Base-by-base conservation (phyloP, 352 stramenopile species). In the Achlya hypogyna region DNA sequence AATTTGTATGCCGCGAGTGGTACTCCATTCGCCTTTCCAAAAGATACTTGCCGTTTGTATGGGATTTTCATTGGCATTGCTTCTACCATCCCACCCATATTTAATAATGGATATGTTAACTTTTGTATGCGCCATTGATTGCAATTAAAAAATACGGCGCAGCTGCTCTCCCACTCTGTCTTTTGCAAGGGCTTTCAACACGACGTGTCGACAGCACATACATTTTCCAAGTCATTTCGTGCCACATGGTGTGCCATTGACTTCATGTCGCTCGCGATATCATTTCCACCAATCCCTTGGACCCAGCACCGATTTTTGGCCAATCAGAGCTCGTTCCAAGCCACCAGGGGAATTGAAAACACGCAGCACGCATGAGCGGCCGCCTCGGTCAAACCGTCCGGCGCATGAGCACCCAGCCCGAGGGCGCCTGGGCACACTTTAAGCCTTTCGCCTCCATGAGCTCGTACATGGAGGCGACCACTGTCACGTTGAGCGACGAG, bases 131-230 rank as follows among this genome's bases (percentile, higher is more conserved):
- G 6, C 6, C 6, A 54, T 56, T 56, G 42, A 49, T 54, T 54
- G 6, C 29, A 42, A n/a, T 49, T 49, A 38, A 56, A 56, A 38
- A 38, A 56, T 35, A 35, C 31, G 12, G 31, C 49, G 49, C 49
- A 56, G 49, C 49, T 56, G 49, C 49, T 56, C 49, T 56, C 49
- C 49, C 49, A 56, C 49, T 56, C 31, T 56, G 49, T 56, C 49
- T 56, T 56, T 56, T 56, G 25, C 49, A 56, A 18, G 38, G 38
- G 38, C n/a, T 45, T 45, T 45, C 38, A 45, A 45, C 38, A 56
- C 49, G 49, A 56, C 49, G 49, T 56, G 49, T 56, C 49, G 49
- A 56, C 49, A 56, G 49, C 2, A 1, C 25, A 56, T 56, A 56
- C 49, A 56, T 27, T 22, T 3, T 1, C 31, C 49, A 56, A 56